Conservation (phyloP, 805 yeast genomes). For the Starmerella riodocensis region DNA sequence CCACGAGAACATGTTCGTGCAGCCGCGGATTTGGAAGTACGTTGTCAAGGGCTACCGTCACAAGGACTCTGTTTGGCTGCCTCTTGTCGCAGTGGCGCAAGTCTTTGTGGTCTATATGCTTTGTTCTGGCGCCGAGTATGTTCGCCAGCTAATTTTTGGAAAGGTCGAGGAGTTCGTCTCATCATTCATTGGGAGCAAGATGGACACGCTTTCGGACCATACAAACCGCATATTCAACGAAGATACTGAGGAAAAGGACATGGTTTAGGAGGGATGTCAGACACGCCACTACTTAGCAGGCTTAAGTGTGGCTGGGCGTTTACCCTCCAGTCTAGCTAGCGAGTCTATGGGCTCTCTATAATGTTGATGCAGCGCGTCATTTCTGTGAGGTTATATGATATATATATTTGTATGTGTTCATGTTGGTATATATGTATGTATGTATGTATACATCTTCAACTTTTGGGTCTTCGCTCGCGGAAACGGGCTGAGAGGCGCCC, state of each 20-base stretch:
- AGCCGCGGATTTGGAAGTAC: constrained; percentile 5
- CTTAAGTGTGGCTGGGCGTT: not conserved
- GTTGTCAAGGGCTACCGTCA: constrained; percentile 1
- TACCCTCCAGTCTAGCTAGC: too few relatives aligned
- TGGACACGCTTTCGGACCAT: not conserved
- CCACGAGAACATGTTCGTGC: constrained; percentile 10
- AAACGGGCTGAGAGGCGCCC: too few relatives aligned
- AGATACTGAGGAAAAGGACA: too few relatives aligned
- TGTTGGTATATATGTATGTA: not conserved
- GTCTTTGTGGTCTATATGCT: constrained; percentile 4
- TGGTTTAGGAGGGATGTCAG: too few relatives aligned
- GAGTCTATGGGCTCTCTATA: too few relatives aligned
- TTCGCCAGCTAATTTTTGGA: constrained; percentile 5
- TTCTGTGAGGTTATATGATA: not conserved
- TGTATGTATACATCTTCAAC: too few relatives aligned
- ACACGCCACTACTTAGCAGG: too few relatives aligned
- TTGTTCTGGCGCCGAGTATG: constrained; percentile 7
- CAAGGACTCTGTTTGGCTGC: constrained; percentile 5
- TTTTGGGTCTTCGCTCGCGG: too few relatives aligned
- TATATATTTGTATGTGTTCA: not conserved
- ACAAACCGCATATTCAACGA: not conserved
- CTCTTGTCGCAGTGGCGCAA: constrained; percentile 5
- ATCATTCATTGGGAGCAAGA: not conserved
- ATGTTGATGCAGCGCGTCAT: not conserved
- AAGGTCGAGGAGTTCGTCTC: constrained; percentile 6